These are phyloP conservation scores for Helotiales sp. DNA, from an alignment of 2,329 filamentous ascomycete species.

Conservation along the genomic window DNA sequence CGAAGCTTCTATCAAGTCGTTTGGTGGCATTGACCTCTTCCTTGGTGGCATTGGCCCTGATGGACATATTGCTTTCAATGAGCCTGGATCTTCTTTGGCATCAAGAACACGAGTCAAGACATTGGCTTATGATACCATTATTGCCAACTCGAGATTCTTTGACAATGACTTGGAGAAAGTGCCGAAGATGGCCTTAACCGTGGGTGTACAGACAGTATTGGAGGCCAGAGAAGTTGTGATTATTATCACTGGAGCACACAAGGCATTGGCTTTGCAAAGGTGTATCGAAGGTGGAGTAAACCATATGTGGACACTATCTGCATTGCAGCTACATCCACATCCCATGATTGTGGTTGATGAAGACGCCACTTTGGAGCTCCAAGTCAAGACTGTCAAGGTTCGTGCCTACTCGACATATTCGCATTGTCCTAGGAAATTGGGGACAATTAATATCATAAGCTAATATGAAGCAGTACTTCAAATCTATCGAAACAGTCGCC, in stretches of 20 bases:
- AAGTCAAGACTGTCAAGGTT: constrained; percentile 71
- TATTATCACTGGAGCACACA: constrained; percentile 80
- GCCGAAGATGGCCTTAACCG: constrained; percentile 79
- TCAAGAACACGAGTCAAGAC: constrained; percentile 85
- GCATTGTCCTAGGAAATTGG: neutral
- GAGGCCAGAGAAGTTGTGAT: constrained; percentile 80
- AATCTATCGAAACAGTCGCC: constrained; percentile 67
- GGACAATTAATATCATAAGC: constrained; percentile 9
- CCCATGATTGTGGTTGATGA: constrained; percentile 83
- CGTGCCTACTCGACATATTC: neutral
- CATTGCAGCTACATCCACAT: constrained; percentile 77
- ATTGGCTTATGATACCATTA: constrained; percentile 80
- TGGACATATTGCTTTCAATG: constrained; percentile 89
- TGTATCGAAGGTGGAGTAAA: constrained; percentile 82
- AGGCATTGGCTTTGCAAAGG: constrained; percentile 75
- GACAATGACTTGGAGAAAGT: constrained; percentile 71
- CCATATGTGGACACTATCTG: constrained; percentile 89
- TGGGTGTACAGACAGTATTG: constrained; percentile 80
- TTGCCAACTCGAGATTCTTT: constrained; percentile 85
- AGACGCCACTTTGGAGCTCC: constrained; percentile 71
- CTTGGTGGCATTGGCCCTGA: constrained; percentile 83
- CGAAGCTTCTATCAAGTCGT: constrained; percentile 72
- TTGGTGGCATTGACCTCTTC: constrained; percentile 82
- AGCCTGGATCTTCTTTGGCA: constrained; percentile 76
- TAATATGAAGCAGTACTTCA: constrained; percentile 59